Base-by-base conservation (phyloP, 1,284 basidiomycete genomes). In the Apiotrichum montevideense region DNA sequence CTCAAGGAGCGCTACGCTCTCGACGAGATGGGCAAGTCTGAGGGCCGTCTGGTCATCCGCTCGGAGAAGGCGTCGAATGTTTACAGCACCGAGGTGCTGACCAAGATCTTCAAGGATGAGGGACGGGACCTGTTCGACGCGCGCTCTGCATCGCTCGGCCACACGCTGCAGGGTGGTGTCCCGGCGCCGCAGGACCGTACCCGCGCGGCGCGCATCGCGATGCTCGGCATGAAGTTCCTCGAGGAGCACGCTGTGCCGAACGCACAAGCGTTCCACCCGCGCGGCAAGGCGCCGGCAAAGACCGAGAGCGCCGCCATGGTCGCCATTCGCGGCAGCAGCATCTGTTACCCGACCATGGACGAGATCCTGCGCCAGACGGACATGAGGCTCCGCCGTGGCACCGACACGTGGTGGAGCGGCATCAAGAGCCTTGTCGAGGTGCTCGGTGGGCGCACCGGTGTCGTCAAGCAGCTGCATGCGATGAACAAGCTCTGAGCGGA, bases 111-210 rank as follows among this genome's bases (percentile, higher is more conserved):
- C 76, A 88, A 88, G 67, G 93, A 97, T 70, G 95, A 98, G 77
- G 95, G 95, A 45, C 84, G 85, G 14, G 72, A 81, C 6, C 80
- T 96, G n/a, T 98, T 98, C 71, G 96, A 98, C 78, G 86, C 95
- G 15, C 87, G 96, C 49, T 88, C 85, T 10, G 96, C 95, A 14
- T 87, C 89, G 3, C 85, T 99, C 21, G 95, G 96, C 9, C 96
- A 98, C 78, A 97, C 93, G 2, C 80, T 98, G 8, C 95, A 99
- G 73, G 95, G 95, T 15, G 92, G 92, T 5, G 86, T 90, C 4
- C 95, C 95, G 3, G 95, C 93, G 0, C 95, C 95, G 0, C 82
- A 90, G 63, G 96, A 98, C 78, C 88, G 95, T 57, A 86, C 88
- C 0, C 87, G 92, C 15, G 95, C 92, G 1, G 88, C 90, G 1